phyloP scores from a whole-genome alignment of 192 early-diverging fungal genomes.

The Spinellus fusiger region DNA sequence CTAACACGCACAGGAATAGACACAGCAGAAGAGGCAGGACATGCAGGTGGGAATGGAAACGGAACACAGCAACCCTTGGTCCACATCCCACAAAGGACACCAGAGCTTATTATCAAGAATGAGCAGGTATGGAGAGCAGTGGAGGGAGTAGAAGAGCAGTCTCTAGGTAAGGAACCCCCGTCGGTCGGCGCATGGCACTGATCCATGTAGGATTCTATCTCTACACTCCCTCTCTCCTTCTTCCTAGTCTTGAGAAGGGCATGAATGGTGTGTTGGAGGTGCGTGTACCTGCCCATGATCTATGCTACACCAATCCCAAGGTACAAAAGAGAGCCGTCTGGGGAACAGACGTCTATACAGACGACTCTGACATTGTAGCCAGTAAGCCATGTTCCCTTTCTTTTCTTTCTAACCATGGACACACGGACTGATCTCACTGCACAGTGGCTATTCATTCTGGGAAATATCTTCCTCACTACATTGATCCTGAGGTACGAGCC shows the following conservation, averaged over 20 bases:
- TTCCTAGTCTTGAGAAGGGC: slow-evolving; percentile 42
- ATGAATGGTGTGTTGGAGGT: slow-evolving; percentile 59
- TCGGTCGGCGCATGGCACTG: background rate
- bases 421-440: background rate
- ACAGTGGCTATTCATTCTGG: slow-evolving; percentile 51
- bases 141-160: slow-evolving; percentile 20
- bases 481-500: slow-evolving; percentile 18
- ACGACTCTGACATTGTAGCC: slow-evolving; percentile 80
- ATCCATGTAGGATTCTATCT: slow-evolving; percentile 34
- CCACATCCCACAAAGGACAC: background rate
- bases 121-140: slow-evolving; percentile 21
- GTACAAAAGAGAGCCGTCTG: slow-evolving; percentile 62
- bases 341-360: slow-evolving; percentile 83
- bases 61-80: background rate
- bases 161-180: slow-evolving; percentile 2
- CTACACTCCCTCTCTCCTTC: slow-evolving; percentile 37
- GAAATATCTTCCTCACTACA: slow-evolving; percentile 42
- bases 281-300: slow-evolving; percentile 53
- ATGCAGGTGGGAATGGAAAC: background rate
- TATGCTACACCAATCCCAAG: slow-evolving; percentile 59
- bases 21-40: background rate
- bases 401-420: background rate
- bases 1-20: background rate
- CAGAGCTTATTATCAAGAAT: slow-evolving; percentile 24
- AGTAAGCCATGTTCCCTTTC: slow-evolving; percentile 38